Conservation (phyloP, 116 monocot genomes). For the Trichopus zeylanicus region DNA sequence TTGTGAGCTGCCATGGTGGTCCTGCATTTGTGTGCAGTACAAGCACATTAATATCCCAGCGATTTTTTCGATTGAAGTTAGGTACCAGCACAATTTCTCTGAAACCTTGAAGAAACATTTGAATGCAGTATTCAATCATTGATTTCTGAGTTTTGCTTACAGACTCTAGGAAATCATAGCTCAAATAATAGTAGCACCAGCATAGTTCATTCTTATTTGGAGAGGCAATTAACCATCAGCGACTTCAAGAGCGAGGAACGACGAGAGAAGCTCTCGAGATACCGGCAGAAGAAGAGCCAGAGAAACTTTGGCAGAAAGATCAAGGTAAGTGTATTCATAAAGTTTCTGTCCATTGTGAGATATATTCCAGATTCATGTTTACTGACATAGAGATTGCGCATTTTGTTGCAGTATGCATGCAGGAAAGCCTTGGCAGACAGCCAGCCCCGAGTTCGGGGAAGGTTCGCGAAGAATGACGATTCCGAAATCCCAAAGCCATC, state of each 20-base stretch:
- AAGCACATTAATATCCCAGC: too few relatives aligned
- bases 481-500: slow-evolving; percentile 21
- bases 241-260: slow-evolving; percentile 56
- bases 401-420: slow-evolving; percentile 72
- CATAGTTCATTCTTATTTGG: slow-evolving; percentile 8
- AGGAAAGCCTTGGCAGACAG: slow-evolving; percentile 90
- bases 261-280: slow-evolving; percentile 72
- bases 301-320: slow-evolving; percentile 93
- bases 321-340: slow-evolving; percentile 42
- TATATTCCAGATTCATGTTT: neutral
- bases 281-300: slow-evolving; percentile 75
- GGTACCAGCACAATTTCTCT: too few relatives aligned
- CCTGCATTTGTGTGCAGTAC: too few relatives aligned
- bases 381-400: neutral
- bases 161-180: slow-evolving; percentile 43
- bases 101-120: neutral
- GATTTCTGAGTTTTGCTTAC: slow-evolving; percentile 23
- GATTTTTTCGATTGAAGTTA: too few relatives aligned
- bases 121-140: slow-evolving; percentile 7
- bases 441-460: slow-evolving; percentile 77
- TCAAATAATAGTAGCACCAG: slow-evolving; percentile 10
- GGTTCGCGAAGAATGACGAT: slow-evolving; percentile 83
- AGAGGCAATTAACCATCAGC: slow-evolving; percentile 23
- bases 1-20: too few relatives aligned
- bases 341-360: neutral